Base-by-base conservation (phyloP, 1,284 basidiomycete species). In the Microbotryomycetes sp. region DNA sequence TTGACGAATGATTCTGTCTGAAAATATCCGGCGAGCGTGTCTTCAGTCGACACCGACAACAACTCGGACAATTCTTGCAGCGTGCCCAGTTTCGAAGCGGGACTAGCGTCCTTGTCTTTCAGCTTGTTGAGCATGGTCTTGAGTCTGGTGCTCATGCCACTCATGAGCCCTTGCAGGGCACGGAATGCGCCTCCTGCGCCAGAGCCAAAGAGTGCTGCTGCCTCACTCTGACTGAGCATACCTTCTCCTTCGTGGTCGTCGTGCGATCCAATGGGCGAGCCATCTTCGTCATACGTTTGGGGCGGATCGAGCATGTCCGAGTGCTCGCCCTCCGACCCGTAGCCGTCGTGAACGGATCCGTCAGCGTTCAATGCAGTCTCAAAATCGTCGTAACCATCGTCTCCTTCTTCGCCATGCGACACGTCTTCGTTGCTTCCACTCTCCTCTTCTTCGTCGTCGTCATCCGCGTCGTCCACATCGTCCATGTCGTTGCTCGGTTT, bases 11-110 rank as follows among this genome's bases (percentile, higher is more conserved):
- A 83, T 71, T 94, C 91, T 28, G 92, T 87, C 66, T 89, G 90
- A 78, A 98, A 94, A 41, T 89, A 94, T 49, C 91, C 92, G 16
- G 90, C 89, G 47, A 99, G 80, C 1, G 91, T 97, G 75, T 98
- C 96, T 77, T 98, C 94, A 6, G 91, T 97, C 76, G 90, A 91
- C 77, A 98, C 93, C 66, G 90, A 90, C 59, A 98, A 84, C 49
- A 97, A 76, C 74, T 98, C 96, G 74, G 89, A 91, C 57, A 97
- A 83, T 73, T 98, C 94, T 73, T 97, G 91, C 16, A 99, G 79
- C 3, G 92, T 91, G 54, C 92, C 79, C 54, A 97, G 83, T 51
- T 90, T 85, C 27, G 86, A 88, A 0, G 88, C 86, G 5, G 86
- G 81, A 73, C 87, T 87, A 24, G 59, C 59, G 21, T 57, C 50